Evolutionary conservation across 257 asterid genomes (phyloP), one percentile per base, ranked within the genome.

Genomic region (Misopates orontium): DNA sequence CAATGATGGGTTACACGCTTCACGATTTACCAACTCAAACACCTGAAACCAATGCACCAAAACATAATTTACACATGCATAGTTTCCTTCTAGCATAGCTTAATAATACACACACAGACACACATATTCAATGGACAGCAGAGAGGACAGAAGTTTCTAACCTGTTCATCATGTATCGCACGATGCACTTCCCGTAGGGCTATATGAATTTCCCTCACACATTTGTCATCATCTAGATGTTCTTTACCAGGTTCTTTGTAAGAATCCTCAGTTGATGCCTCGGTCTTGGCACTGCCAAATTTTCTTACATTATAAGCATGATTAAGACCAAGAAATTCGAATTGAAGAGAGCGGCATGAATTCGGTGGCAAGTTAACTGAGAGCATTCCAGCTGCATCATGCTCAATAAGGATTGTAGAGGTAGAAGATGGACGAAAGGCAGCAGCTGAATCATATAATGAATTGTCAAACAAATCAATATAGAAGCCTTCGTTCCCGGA

Each of bases 401-500:
- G 99, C 79, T 94, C 96, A 75, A 94, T 56, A 6, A 86, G 95
- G 55, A 94, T 76, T 23, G 94, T 84, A 59, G 92, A 90, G 77
- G 84, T 53, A 57, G 95, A 73, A 68, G 97, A 83, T 49, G 95
- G 96, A 62, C 96, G 97, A 71, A 90, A 80, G 66, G 81, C 77
- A 72, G 74, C 66, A 22, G 95, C 78, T 44, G 84, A 83, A 74
- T 94, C 96, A 79, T 83, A 73, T 54, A 86, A 77, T n/a, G 97
- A 75, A 76, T 79, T 90, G 85, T 94, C 97, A 81, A 82, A 82
- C 71, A 94, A 85, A 77, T 94, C 99, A 61, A 94, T 79, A 75
- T 83, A 88, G 78, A 90, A 94, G 56, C 97, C 99, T 79, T 90
- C 99, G 14, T 90, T 90, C 52, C 96, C 99, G 73, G 99, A 81